A percentile compares a stretch with the other conserved stretches of the same genome.
Conservation (phyloP, 73 alveolate genomes). For the Paramecium biaurelia region DNA sequence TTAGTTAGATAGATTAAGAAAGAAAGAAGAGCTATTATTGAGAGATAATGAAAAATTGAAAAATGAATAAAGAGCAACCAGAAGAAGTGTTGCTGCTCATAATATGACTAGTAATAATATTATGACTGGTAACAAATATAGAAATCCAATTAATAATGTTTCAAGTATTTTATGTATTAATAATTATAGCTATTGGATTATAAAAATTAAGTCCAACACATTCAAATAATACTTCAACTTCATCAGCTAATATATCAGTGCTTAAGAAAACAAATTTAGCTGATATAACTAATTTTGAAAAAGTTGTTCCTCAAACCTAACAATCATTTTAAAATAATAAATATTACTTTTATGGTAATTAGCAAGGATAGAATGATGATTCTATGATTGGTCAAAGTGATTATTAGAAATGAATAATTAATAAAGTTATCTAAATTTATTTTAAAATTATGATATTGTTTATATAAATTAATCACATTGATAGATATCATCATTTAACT, state of each 20-base stretch:
- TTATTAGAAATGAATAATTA: not conserved
- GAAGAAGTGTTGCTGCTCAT: slow-evolving; percentile 69
- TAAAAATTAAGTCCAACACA: slow-evolving; percentile 46
- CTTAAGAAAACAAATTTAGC: slow-evolving; percentile 50
- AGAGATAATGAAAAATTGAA: slow-evolving; percentile 93
- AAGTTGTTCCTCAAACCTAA: not conserved
- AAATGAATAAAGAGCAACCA: slow-evolving; percentile 72
- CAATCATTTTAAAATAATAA: not conserved
- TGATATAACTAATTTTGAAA: slow-evolving; percentile 57
- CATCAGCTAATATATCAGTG: slow-evolving; percentile 43
- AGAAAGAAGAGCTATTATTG: slow-evolving; percentile 81
- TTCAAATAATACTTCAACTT: slow-evolving; percentile 55
- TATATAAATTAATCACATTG: too few relatives aligned
- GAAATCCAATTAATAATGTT: slow-evolving; percentile 40
- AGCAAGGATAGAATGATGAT: not conserved
- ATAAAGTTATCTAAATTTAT: not conserved
- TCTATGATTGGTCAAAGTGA: not conserved
- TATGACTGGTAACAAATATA: slow-evolving; percentile 50
- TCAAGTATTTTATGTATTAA: slow-evolving; percentile 1
- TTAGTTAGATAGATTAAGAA: slow-evolving; percentile 73
- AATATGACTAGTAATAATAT: slow-evolving; percentile 41
- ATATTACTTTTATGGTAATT: slow-evolving; percentile 1
- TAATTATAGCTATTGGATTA: slow-evolving; percentile 1
- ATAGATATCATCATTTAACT: too few relatives aligned
- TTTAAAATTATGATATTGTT: not conserved